phyloP scores from a whole-genome alignment of 2,329 filamentous ascomycete species.

The Paracoccidioides lutzii region DNA sequence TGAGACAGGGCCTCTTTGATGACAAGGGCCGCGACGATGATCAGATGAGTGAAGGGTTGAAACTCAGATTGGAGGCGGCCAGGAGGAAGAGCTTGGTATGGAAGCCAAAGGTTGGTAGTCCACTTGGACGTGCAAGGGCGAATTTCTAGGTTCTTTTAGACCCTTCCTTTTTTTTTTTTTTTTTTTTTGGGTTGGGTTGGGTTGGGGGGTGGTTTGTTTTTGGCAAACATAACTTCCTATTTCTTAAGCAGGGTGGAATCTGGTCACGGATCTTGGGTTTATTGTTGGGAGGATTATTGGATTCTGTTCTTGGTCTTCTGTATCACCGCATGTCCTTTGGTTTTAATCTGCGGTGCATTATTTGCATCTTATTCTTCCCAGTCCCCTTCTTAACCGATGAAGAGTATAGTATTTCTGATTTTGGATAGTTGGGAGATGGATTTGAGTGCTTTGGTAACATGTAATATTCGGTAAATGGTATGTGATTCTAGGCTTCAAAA shows the following conservation, averaged over 20 bases:
- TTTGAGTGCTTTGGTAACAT: not conserved
- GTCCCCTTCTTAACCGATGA: not conserved
- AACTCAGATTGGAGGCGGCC: conserved; percentile 55
- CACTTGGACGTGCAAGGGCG: conserved; percentile 39
- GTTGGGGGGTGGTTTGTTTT: too few relatives aligned
- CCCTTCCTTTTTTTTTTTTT: conserved; percentile 4
- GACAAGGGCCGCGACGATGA: conserved; percentile 16
- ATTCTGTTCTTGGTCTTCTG: not conserved
- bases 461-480: not conserved
- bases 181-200: too few relatives aligned
- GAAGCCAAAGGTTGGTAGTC: conserved; percentile 62
- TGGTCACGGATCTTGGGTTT: not conserved
- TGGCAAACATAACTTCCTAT: too few relatives aligned
- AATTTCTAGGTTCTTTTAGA: conserved; percentile 7
- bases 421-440: not conserved
- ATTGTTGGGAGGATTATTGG: conserved; percentile 8
- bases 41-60: conserved; percentile 31
- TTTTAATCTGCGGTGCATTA: conserved; percentile 2
- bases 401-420: not conserved
- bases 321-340: not conserved
- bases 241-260: too few relatives aligned
- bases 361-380: not conserved
- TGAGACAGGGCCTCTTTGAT: conserved; percentile 30
- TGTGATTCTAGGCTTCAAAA: too few relatives aligned
- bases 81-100: conserved; percentile 66